These are phyloP conservation scores for Hypoxylon sp. DNA, from an alignment of 2,329 filamentous ascomycete genomes.

Conservation along the genomic window DNA sequence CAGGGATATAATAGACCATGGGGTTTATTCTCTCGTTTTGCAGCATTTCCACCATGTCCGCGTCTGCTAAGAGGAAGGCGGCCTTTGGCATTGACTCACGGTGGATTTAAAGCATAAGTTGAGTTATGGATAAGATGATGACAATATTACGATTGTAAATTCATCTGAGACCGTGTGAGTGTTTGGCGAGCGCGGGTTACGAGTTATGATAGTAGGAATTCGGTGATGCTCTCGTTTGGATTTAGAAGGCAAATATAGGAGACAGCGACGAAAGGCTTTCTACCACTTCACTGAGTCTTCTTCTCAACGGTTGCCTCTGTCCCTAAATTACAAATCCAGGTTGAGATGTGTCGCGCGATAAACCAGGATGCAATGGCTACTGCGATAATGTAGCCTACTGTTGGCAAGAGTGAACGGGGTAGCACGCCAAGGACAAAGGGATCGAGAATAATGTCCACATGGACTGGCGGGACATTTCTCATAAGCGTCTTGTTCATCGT, in stretches of 20 bases:
- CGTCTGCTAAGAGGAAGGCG: conserved; percentile 20
- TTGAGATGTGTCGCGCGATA: conserved; percentile 58
- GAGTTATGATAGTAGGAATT: conserved; percentile 45
- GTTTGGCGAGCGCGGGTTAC: conserved; percentile 41
- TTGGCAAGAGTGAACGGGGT: conserved; percentile 82
- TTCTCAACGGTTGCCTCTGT: conserved; percentile 51
- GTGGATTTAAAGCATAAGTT: conserved; percentile 27
- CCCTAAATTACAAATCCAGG: conserved; percentile 52
- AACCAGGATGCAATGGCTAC: conserved; percentile 68
- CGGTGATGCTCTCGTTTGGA: conserved; percentile 41
- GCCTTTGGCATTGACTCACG: conserved; percentile 25
- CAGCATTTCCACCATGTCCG: conserved; percentile 36
- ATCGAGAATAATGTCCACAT: conserved; percentile 87
- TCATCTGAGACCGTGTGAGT: conserved; percentile 25
- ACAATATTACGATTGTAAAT: conserved; percentile 21
- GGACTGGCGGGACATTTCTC: conserved; percentile 78
- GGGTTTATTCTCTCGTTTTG: conserved; percentile 37
- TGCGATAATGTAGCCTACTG: conserved; percentile 75
- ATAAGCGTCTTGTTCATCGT: conserved; percentile 82
- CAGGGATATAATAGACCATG: conserved; percentile 44
- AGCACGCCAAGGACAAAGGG: conserved; percentile 85
- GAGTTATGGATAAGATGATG: conserved; percentile 26
- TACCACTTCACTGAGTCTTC: conserved; percentile 57
- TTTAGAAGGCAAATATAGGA: conserved; percentile 46
- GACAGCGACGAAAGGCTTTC: conserved; percentile 25